Evolutionary conservation across 352 stramenopile species (phyloP).

Genomic region (Globisporangium megalacanthum): DNA sequence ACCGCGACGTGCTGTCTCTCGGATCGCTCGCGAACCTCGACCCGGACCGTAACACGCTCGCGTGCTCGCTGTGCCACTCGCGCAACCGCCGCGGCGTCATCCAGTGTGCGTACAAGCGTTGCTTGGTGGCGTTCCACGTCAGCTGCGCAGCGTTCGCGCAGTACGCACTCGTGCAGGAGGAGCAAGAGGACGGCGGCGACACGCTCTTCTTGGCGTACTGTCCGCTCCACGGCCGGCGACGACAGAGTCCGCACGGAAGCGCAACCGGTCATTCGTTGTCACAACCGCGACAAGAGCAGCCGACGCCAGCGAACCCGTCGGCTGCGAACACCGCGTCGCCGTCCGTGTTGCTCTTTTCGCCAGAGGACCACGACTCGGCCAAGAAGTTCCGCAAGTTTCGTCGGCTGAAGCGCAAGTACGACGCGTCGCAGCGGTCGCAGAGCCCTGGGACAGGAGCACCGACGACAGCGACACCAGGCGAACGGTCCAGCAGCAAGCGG

Average conservation of each 20-base stretch:
- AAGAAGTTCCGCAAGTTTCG: slow-evolving; percentile 66
- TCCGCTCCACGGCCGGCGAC: slow-evolving; percentile 29
- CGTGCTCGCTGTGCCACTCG: slow-evolving; percentile 73
- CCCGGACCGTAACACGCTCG: slow-evolving; percentile 47
- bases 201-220: slow-evolving; percentile 74
- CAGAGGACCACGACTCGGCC: slow-evolving; percentile 29
- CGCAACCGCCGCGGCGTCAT: slow-evolving; percentile 52
- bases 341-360: slow-evolving; percentile 45
- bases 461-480: background rate
- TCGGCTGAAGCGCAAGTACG: slow-evolving; percentile 68
- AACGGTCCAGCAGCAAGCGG: background rate
- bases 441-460: background rate
- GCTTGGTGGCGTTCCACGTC: slow-evolving; percentile 73
- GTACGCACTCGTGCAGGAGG: slow-evolving; percentile 57
- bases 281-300: background rate
- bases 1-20: slow-evolving; percentile 28
- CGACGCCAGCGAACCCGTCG: slow-evolving; percentile 1
- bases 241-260: background rate
- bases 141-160: slow-evolving; percentile 60
- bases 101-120: slow-evolving; percentile 72
- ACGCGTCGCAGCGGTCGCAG: slow-evolving; percentile 29
- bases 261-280: slow-evolving; percentile 16
- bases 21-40: slow-evolving; percentile 47
- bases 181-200: slow-evolving; percentile 24
- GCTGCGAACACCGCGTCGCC: slow-evolving; percentile 26